phyloP scores from a whole-genome alignment of 208 protist species.

The Leishmania tarentolae region DNA sequence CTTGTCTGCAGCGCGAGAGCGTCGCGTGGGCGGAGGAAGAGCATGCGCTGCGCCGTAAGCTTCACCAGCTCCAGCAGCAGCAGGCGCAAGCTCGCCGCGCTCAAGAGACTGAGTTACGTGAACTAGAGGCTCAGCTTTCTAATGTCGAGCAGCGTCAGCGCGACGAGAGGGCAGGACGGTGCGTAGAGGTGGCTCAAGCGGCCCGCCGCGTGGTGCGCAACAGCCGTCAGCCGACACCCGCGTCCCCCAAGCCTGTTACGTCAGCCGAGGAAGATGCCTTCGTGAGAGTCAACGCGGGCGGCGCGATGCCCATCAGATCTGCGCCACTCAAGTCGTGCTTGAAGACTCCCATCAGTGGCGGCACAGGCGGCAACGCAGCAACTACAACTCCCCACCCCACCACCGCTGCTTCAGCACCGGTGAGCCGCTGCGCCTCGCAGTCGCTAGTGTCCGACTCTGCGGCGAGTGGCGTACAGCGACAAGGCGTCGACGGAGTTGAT shows the following conservation, averaged over 20 bases:
- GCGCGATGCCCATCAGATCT: slow-evolving; percentile 39
- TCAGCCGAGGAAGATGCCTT: slow-evolving; percentile 43
- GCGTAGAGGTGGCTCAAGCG: slow-evolving; percentile 31
- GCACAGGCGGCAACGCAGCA: background rate
- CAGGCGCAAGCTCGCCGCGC: slow-evolving; percentile 45
- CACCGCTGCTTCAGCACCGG: slow-evolving; percentile 43
- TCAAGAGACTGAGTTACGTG: slow-evolving; percentile 58
- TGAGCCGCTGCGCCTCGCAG: slow-evolving; percentile 61
- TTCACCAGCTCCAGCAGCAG: slow-evolving; percentile 58
- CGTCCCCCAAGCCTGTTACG: background rate
- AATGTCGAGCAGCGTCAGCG: slow-evolving; percentile 47
- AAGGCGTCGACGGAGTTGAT: background rate
- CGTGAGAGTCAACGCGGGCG: slow-evolving; percentile 40
- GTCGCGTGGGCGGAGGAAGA: slow-evolving; percentile 86
- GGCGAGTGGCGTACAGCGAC: slow-evolving; percentile 1
- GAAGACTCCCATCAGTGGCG: slow-evolving; percentile 20
- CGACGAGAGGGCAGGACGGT: slow-evolving; percentile 46
- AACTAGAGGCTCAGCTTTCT: slow-evolving; percentile 63
- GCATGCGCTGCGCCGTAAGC: slow-evolving; percentile 53
- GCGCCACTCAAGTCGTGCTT: slow-evolving; percentile 60
- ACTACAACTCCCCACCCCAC: background rate
- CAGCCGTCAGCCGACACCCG: slow-evolving; percentile 5
- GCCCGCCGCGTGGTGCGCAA: background rate
- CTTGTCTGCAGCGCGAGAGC: slow-evolving; percentile 64
- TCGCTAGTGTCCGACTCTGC: slow-evolving; percentile 34